These are phyloP conservation scores for Canariomyces notabilis DNA, from an alignment of 2,329 filamentous ascomycete species.

Conservation along the genomic window DNA sequence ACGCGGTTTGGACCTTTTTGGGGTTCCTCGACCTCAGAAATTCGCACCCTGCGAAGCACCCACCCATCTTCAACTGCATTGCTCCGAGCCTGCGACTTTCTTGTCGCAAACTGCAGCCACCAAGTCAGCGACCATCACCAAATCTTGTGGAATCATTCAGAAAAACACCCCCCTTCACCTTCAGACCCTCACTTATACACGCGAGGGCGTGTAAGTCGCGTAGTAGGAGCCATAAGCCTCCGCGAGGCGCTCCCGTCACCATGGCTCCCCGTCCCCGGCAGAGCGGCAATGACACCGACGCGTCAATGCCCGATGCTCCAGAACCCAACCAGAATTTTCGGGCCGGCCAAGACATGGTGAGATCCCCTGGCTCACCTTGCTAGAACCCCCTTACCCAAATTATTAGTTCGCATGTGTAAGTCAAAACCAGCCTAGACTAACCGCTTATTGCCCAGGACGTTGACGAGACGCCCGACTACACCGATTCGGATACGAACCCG, in stretches of 20 bases:
- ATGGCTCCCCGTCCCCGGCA: conserved; percentile 49
- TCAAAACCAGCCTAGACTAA: conserved; percentile 14
- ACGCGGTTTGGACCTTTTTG: conserved; percentile 26
- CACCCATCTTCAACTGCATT: conserved; percentile 22
- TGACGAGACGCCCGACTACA: conserved; percentile 62
- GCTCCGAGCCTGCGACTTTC: conserved; percentile 7
- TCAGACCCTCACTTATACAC: conserved; percentile 20
- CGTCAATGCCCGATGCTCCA: conserved; percentile 58
- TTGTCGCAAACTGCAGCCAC: conserved; percentile 19
- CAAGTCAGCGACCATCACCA: conserved; percentile 17
- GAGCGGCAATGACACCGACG: conserved; percentile 53
- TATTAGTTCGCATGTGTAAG: background rate
- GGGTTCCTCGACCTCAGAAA: conserved; percentile 26
- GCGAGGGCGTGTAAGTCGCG: conserved; percentile 52
- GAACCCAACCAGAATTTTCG: conserved; percentile 35
- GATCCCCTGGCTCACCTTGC: background rate
- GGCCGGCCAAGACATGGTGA: conserved; percentile 46
- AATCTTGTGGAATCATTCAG: conserved; percentile 9
- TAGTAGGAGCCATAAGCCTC: conserved; percentile 26
- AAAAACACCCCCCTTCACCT: background rate
- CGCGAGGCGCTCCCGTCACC: conserved; percentile 35
- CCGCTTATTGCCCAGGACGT: conserved; percentile 43
- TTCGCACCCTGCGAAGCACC: conserved; percentile 23
- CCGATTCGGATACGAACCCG: conserved; percentile 62
- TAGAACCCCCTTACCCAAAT: no score